These are phyloP conservation scores for Spatholobus suberectus DNA, from an alignment of 306 rosid genomes.

Conservation along the genomic window DNA sequence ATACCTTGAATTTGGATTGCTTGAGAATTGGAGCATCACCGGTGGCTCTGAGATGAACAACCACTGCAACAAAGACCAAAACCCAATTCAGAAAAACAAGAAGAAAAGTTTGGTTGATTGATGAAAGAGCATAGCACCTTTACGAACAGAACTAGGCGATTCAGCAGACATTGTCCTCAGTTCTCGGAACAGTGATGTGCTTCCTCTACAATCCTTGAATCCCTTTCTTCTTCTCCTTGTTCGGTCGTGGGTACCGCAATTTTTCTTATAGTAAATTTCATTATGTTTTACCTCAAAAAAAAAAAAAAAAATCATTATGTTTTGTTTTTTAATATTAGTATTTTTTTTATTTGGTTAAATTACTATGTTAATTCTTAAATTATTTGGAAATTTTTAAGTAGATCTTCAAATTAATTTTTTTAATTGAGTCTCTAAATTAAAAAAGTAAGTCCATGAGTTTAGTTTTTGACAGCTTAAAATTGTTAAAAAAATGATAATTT, in stretches of 20 bases:
- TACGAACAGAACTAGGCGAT: slow-evolving; percentile 67
- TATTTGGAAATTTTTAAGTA: too few relatives aligned
- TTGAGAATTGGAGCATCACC: slow-evolving; percentile 98
- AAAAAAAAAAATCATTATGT: too few relatives aligned
- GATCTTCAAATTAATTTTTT: too few relatives aligned
- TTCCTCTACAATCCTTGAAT: background rate
- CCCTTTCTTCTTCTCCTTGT: background rate
- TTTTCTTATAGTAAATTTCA: background rate
- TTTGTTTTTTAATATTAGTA: too few relatives aligned
- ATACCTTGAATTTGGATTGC: slow-evolving; percentile 93
- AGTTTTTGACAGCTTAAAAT: too few relatives aligned
- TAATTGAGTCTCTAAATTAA: too few relatives aligned
- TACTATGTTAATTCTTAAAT: too few relatives aligned
- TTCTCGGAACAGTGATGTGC: background rate
- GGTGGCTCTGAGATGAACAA: slow-evolving; percentile 96
- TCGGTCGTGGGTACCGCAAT: background rate
- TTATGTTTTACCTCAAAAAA: too few relatives aligned
- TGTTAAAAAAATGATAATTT: too few relatives aligned
- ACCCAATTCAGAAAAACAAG: background rate
- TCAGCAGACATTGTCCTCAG: slow-evolving; percentile 59
- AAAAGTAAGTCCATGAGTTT: too few relatives aligned
- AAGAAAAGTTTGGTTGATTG: background rate
- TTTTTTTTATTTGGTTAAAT: too few relatives aligned
- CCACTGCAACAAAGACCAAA: slow-evolving; percentile 62
- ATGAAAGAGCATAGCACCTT: slow-evolving; percentile 53